phyloP scores from a whole-genome alignment of 1,284 basidiomycete genomes.

The Amylostereum chailletii region DNA sequence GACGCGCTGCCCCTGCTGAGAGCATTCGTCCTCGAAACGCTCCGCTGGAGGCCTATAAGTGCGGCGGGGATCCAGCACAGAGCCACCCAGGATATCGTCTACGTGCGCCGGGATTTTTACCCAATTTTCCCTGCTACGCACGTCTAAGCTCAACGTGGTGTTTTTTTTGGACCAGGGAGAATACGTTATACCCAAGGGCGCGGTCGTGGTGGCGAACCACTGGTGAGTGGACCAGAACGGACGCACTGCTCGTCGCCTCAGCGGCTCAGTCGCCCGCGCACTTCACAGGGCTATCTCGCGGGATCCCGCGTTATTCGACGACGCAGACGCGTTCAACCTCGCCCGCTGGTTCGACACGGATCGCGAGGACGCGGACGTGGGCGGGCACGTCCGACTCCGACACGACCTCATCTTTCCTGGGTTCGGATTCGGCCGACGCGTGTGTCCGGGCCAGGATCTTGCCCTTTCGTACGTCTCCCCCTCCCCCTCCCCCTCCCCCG shows the following conservation, averaged over 20 bases:
- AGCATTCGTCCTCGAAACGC: not conserved
- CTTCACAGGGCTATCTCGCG: constrained; percentile 38
- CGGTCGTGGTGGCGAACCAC: constrained; percentile 51
- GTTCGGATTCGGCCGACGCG: constrained; percentile 54
- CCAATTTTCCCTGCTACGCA: not conserved
- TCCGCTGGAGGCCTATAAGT: not conserved
- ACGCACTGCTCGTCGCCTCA: not conserved
- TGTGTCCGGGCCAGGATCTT: not conserved
- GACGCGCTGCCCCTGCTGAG: not conserved
- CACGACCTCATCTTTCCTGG: constrained; percentile 41
- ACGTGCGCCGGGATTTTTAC: not conserved
- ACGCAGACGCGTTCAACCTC: constrained; percentile 51
- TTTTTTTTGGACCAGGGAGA: constrained; percentile 27
- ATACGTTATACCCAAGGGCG: constrained; percentile 49
- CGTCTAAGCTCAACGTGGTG: not conserved
- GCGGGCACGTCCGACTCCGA: constrained; percentile 20
- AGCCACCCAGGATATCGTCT: not conserved
- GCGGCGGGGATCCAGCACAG: not conserved
- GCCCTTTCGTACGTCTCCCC: not conserved
- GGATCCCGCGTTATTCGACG: constrained; percentile 47
- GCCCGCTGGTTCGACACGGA: constrained; percentile 45
- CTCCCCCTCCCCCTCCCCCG: not conserved
- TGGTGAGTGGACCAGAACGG: constrained; percentile 28
- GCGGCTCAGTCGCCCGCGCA: not conserved
- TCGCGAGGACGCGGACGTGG: constrained; percentile 17